Conservation (phyloP, 2,329 filamentous ascomycete genomes). For the Podosphaera leucotricha region DNA sequence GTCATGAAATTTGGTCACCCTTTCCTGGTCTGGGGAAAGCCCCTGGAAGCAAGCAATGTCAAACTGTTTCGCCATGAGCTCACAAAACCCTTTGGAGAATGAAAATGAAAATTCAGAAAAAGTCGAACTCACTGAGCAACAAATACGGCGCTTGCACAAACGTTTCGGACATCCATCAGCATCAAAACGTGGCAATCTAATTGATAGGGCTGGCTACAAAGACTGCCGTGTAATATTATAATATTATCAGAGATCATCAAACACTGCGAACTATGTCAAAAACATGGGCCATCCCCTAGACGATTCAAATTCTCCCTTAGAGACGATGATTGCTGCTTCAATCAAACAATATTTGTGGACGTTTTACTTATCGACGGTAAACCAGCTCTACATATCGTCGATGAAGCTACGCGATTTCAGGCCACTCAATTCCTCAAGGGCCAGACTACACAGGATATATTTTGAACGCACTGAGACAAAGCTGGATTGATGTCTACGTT, state of each 20-base stretch:
- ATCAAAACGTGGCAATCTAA: background rate
- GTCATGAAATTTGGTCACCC: constrained; percentile 1
- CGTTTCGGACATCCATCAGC: background rate
- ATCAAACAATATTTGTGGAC: constrained; percentile 1
- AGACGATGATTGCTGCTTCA: constrained; percentile 1
- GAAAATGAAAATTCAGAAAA: background rate
- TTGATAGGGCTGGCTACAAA: background rate
- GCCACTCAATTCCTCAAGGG: constrained; percentile 1
- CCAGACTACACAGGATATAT: background rate
- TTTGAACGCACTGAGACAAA: constrained; percentile 1
- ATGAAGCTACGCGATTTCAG: constrained; percentile 2
- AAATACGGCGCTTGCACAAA: constrained; percentile 1
- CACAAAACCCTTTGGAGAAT: background rate
- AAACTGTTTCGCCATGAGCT: background rate
- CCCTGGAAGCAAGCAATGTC: background rate
- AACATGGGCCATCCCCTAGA: background rate
- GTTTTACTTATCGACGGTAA: constrained; percentile 1
- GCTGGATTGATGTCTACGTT: constrained; percentile 4
- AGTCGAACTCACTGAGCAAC: background rate
- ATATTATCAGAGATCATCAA: background rate
- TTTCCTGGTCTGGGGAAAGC: background rate
- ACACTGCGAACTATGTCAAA: background rate
- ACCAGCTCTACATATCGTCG: constrained; percentile 1
- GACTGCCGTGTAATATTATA: background rate
- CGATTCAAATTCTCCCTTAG: background rate